Evolutionary conservation across 176 grass and related monocot species (phyloP).

Genomic region (Oryza officinalis): DNA sequence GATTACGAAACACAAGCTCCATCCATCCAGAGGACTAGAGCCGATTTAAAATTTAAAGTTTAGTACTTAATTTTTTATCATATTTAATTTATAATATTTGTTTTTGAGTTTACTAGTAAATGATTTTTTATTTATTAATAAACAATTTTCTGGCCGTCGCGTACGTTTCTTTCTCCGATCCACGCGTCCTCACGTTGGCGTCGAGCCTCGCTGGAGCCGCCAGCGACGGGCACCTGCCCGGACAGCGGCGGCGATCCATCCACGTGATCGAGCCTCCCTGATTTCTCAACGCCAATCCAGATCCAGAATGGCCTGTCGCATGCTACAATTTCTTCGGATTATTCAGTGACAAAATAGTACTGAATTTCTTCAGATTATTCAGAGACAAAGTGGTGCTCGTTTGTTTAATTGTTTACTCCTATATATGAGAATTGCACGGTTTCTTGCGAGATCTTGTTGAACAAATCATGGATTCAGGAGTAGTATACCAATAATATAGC

Average conservation of each 20-base stretch:
- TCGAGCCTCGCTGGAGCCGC: background rate
- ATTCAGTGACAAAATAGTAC: background rate
- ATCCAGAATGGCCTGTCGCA: no score
- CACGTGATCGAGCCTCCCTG: background rate
- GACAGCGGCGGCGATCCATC: background rate
- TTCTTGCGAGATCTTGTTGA: background rate
- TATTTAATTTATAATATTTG: no score
- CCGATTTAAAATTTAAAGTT: no score
- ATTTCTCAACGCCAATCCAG: background rate
- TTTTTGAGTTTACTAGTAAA: no score
- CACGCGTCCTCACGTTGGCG: background rate
- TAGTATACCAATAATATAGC: background rate
- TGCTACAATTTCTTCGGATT: background rate
- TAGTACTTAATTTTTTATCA: no score
- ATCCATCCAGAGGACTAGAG: no score
- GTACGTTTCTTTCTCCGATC: background rate
- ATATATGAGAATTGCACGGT: background rate
- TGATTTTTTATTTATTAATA: no score
- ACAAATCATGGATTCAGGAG: constrained; percentile 18
- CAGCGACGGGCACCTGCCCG: constrained; percentile 9
- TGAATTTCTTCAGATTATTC: no score
- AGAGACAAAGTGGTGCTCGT: background rate
- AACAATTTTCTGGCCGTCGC: no score
- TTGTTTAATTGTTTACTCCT: background rate
- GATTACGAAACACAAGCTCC: background rate